A percentile compares a stretch with the other conserved stretches of the same genome.
Evolutionary conservation across 2,329 filamentous ascomycete species (phyloP).

Genomic region (Pyricularia pennisetigena): DNA sequence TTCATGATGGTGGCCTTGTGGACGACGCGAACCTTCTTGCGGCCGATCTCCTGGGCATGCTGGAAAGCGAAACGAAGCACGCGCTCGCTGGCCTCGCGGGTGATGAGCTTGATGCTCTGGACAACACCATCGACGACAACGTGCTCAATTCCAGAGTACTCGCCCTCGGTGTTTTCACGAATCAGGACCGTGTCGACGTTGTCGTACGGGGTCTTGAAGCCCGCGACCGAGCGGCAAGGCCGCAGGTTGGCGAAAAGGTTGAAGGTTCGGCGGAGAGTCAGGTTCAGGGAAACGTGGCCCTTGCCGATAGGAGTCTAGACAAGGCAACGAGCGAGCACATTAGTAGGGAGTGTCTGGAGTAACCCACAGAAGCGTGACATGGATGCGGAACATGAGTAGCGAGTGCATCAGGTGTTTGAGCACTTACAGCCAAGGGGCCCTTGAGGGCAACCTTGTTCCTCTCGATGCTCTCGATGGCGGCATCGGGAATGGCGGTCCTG

Average conservation of each 20-base stretch:
- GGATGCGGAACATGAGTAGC: not conserved
- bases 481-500: slow-evolving; percentile 88
- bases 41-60: slow-evolving; percentile 86
- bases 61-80: slow-evolving; percentile 98
- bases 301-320: slow-evolving; percentile 85
- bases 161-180: slow-evolving; percentile 98
- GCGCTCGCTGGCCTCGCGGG: slow-evolving; percentile 84
- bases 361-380: not conserved
- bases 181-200: slow-evolving; percentile 95
- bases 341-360: not conserved
- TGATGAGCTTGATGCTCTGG: slow-evolving; percentile 99
- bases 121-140: slow-evolving; percentile 96
- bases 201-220: slow-evolving; percentile 98
- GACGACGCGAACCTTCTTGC: slow-evolving; percentile 93
- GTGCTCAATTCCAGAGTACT: slow-evolving; percentile 99
- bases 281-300: slow-evolving; percentile 97
- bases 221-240: slow-evolving; percentile 91
- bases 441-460: slow-evolving; percentile 97
- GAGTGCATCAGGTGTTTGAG: not conserved
- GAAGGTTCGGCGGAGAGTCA: slow-evolving; percentile 96
- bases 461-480: slow-evolving; percentile 85
- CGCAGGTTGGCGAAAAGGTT: slow-evolving; percentile 99
- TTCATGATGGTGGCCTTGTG: slow-evolving; percentile 99
- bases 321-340: not conserved
- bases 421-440: slow-evolving; percentile 83